phyloP scores from a whole-genome alignment of 2,329 filamentous ascomycete species.

The Sarocladiaceae sp. region DNA sequence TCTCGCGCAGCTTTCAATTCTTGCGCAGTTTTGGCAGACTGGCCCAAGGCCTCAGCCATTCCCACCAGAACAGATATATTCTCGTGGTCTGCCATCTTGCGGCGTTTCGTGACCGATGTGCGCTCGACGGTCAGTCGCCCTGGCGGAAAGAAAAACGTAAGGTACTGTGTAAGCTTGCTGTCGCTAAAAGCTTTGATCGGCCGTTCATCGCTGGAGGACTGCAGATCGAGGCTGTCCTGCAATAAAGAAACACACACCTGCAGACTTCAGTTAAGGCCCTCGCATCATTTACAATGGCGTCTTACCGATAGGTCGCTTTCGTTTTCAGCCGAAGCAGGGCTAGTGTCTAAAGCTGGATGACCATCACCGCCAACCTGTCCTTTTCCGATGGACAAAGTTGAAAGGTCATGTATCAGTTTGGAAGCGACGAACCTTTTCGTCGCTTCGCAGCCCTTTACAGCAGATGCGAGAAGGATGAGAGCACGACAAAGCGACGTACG shows the following conservation, averaged over 20 bases:
- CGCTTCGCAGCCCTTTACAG: neutral
- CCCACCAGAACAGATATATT: neutral
- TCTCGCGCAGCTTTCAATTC: neutral
- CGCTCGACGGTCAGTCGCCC: neutral
- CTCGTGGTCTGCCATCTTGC: neutral
- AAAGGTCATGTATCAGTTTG: neutral
- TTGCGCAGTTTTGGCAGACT: neutral
- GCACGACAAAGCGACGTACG: neutral
- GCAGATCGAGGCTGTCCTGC: neutral
- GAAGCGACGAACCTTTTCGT: neutral
- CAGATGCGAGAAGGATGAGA: neutral
- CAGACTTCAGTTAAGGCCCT: neutral
- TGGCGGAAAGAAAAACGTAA: neutral
- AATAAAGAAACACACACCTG: neutral
- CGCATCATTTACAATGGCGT: neutral
- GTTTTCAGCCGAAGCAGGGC: too few relatives aligned
- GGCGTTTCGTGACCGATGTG: neutral
- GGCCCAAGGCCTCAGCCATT: neutral
- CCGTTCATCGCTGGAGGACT: neutral
- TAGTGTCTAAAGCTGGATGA: neutral
- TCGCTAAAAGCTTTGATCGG: neutral
- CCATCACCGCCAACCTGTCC: neutral
- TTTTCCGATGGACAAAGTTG: neutral
- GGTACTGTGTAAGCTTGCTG: neutral
- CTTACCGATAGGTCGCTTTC: neutral